A percentile compares a stretch with the other conserved stretches of the same genome.
phyloP scores from a whole-genome alignment of 1,139 yeast genomes.

The Pichia kudriavzevii region DNA sequence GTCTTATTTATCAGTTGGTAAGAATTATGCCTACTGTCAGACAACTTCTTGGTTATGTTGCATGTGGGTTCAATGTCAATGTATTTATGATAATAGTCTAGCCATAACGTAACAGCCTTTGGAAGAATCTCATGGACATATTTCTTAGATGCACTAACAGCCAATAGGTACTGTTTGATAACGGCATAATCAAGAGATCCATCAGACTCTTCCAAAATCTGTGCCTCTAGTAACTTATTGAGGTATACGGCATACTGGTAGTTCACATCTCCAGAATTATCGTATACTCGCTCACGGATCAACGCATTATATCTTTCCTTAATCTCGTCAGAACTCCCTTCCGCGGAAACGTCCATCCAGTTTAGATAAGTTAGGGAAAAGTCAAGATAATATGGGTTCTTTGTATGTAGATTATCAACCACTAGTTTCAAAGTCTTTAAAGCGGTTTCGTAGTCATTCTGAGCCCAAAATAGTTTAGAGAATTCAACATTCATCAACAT shows the following conservation, averaged over 20 bases:
- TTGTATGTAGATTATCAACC: constrained; percentile 17
- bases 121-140: constrained; percentile 71
- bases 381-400: constrained; percentile 33
- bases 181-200: constrained; percentile 68
- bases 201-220: constrained; percentile 24
- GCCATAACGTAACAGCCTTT: constrained; percentile 83
- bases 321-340: constrained; percentile 70
- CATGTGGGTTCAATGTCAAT: constrained; percentile 36
- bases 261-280: constrained; percentile 34
- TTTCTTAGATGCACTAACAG: constrained; percentile 45
- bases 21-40: constrained; percentile 7
- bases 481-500: constrained; percentile 65
- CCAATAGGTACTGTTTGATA: constrained; percentile 55
- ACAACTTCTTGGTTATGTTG: constrained; percentile 39
- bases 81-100: constrained; percentile 60
- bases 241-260: constrained; percentile 67
- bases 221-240: constrained; percentile 66
- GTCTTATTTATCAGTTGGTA: constrained; percentile 11
- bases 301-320: constrained; percentile 62
- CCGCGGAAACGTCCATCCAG: constrained; percentile 87
- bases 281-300: constrained; percentile 44
- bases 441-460: constrained; percentile 85
- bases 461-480: constrained; percentile 82
- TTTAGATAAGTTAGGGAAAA: constrained; percentile 72
- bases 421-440: constrained; percentile 53